Conservation (phyloP, 768 basidiomycete species). For the Macrolepiota albuminosa region DNA sequence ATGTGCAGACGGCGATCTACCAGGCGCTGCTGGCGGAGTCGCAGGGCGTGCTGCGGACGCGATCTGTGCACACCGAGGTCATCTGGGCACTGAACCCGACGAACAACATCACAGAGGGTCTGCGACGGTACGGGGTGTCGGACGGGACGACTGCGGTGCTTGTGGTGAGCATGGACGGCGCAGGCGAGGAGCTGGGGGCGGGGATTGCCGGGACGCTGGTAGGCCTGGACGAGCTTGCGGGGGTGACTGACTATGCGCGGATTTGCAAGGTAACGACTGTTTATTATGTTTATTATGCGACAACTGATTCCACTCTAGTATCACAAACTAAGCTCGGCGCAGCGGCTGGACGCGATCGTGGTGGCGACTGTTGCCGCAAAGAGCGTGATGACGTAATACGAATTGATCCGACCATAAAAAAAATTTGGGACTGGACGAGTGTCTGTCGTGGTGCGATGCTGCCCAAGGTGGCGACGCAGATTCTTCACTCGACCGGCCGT, state of each 20-base stretch:
- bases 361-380: constrained; percentile 82
- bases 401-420: constrained; percentile 9
- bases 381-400: constrained; percentile 43
- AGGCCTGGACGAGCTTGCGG: constrained; percentile 37
- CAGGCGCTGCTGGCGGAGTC: constrained; percentile 72
- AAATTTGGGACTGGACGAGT: background rate
- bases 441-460: constrained; percentile 45
- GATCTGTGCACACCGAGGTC: constrained; percentile 88
- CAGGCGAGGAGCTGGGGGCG: constrained; percentile 45
- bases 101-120: constrained; percentile 87
- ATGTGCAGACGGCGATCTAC: constrained; percentile 80
- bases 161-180: constrained; percentile 58
- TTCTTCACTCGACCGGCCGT: constrained; percentile 71
- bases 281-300: background rate
- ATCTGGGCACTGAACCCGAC: constrained; percentile 85
- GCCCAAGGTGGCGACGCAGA: constrained; percentile 77
- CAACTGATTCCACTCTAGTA: constrained; percentile 36
- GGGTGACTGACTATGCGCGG: constrained; percentile 63
- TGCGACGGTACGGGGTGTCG: constrained; percentile 81
- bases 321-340: constrained; percentile 52
- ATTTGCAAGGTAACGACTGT: constrained; percentile 62
- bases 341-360: constrained; percentile 61
- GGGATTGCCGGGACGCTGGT: constrained; percentile 56
- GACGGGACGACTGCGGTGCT: constrained; percentile 59
- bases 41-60: constrained; percentile 63